phyloP scores from a whole-genome alignment of 192 early-diverging fungal species.

The Linderina pennispora region DNA sequence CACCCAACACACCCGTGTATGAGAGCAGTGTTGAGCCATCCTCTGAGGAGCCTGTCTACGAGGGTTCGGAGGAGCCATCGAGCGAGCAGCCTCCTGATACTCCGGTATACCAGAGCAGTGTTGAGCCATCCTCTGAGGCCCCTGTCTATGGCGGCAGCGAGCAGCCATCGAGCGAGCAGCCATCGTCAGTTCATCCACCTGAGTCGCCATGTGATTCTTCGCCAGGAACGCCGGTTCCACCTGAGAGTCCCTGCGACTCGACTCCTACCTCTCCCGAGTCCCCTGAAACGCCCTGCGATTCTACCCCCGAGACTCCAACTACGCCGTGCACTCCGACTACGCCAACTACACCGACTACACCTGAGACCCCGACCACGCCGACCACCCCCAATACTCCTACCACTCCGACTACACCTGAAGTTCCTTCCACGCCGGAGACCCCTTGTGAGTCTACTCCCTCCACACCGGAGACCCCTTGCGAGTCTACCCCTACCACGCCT shows the following conservation, averaged over 20 bases:
- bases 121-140: conserved; percentile 6
- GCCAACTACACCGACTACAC: no score
- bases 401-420: conserved; percentile 12
- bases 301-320: no score
- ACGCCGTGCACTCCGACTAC: no score
- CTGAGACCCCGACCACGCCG: background rate
- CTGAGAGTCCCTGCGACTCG: background rate
- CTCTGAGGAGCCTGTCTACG: conserved; percentile 6
- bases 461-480: background rate
- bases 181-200: background rate
- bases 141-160: conserved; percentile 3
- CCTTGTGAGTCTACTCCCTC: background rate
- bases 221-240: background rate
- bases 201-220: background rate
- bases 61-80: conserved; percentile 4
- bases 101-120: conserved; percentile 1
- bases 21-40: conserved; percentile 5
- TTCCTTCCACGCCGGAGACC: conserved; percentile 1
- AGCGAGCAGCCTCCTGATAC: background rate
- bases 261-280: background rate
- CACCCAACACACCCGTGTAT: background rate
- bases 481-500: no score
- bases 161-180: conserved; percentile 13
- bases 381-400: conserved; percentile 1
- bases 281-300: background rate